Evolutionary conservation across 2,329 filamentous ascomycete genomes (phyloP).

Genomic region (Cordyceps militaris): DNA sequence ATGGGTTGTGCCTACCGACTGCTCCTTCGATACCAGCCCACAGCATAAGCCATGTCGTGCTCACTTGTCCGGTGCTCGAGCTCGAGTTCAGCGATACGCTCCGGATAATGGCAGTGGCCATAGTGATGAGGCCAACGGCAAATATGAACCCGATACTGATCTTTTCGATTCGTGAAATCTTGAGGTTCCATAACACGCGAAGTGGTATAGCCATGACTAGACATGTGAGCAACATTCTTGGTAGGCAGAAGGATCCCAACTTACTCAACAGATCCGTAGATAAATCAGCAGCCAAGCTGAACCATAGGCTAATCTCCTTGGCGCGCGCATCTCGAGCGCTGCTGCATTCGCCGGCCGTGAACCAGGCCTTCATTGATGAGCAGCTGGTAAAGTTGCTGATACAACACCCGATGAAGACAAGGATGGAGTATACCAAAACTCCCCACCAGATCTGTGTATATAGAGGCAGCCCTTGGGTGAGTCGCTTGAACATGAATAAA

Average conservation of each 20-base stretch:
- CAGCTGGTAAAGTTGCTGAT: constrained; percentile 19
- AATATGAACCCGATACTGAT: constrained; percentile 17
- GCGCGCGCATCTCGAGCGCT: constrained; percentile 14
- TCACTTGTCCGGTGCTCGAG: constrained; percentile 15
- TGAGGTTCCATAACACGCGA: constrained; percentile 16
- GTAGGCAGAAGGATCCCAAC: neutral
- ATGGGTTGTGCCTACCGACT: constrained; percentile 13
- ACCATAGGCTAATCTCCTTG: constrained; percentile 18
- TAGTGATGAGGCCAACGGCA: constrained; percentile 16
- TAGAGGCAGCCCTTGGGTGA: constrained; percentile 15
- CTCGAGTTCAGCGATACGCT: constrained; percentile 16
- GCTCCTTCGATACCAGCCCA: constrained; percentile 18
- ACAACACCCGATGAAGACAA: constrained; percentile 17
- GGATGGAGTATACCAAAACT: constrained; percentile 16
- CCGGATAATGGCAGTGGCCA: constrained; percentile 17
- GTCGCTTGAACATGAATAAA: constrained; percentile 17
- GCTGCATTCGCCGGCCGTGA: constrained; percentile 15
- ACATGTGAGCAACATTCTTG: neutral
- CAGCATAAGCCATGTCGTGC: constrained; percentile 19
- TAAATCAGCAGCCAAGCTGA: constrained; percentile 17
- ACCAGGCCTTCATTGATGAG: constrained; percentile 18
- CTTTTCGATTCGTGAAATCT: constrained; percentile 16
- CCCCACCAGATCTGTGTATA: constrained; percentile 17
- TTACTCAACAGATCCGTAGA: constrained; percentile 18
- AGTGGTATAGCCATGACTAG: constrained; percentile 17